Evolutionary conservation across 225 moss, liverwort and hornwort species (phyloP).

Genomic region (Ulota crispa): DNA sequence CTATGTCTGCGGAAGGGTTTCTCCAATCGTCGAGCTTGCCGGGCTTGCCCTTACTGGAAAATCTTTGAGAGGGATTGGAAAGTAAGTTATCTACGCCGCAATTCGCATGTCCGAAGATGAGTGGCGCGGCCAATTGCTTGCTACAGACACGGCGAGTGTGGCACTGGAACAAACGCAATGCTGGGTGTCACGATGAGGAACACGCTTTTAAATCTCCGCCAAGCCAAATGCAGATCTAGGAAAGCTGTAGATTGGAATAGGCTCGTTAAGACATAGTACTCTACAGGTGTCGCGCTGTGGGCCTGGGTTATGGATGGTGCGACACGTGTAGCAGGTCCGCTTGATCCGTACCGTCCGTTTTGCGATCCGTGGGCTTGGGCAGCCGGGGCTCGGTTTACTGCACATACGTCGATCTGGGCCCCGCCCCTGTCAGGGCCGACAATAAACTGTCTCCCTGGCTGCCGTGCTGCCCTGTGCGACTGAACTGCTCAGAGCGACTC

Average conservation of each 20-base stretch:
- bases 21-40: not conserved
- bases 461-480: no score
- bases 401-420: no score
- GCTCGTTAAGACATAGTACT: not conserved
- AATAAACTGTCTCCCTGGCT: no score
- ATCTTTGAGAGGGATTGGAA: no score
- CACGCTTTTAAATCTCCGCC: not conserved
- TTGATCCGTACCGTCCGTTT: not conserved
- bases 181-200: rapidly evolving
- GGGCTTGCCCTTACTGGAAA: not conserved
- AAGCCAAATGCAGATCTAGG: not conserved
- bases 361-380: not conserved
- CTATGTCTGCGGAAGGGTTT: not conserved
- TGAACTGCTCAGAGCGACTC: no score
- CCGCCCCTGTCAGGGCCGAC: no score
- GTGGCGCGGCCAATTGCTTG: not conserved
- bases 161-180: not conserved
- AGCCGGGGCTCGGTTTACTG: no score
- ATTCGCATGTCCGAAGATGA: not conserved
- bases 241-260: not conserved
- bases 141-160: not conserved
- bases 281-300: not conserved
- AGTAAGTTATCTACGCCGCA: not conserved
- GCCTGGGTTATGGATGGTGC: rapidly evolving
- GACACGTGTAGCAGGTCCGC: not conserved